These are phyloP conservation scores for Phytopythium vexans DNA, from an alignment of 352 stramenopile species.

Conservation along the genomic window DNA sequence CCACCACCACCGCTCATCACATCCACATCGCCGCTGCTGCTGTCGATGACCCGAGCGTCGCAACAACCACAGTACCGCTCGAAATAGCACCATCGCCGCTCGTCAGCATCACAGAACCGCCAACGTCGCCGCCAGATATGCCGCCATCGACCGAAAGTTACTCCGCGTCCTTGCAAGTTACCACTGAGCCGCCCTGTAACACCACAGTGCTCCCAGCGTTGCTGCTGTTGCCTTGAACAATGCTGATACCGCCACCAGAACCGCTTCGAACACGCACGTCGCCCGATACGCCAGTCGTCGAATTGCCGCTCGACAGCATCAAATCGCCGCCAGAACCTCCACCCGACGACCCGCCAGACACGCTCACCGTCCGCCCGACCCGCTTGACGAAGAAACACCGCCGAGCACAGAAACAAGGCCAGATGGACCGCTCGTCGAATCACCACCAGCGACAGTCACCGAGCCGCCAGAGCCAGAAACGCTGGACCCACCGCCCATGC, in stretches of 20 bases:
- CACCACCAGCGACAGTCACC: too few species aligned
- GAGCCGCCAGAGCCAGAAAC: too few species aligned
- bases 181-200: constrained; percentile 1
- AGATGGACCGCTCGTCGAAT: too few species aligned
- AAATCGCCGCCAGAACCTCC: constrained; percentile 20
- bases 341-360: constrained; percentile 20
- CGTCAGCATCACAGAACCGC: constrained; percentile 12
- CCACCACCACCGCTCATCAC: too few species aligned
- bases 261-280: too few species aligned
- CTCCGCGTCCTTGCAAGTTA: constrained; percentile 3
- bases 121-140: too few species aligned
- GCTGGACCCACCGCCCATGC: too few species aligned
- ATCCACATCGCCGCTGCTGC: too few species aligned
- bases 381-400: constrained; percentile 15
- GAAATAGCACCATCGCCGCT: constrained; percentile 13
- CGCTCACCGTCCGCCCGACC: constrained; percentile 7
- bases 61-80: constrained; percentile 16
- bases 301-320: constrained; percentile 15
- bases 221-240: too few species aligned
- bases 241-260: too few species aligned
- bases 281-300: constrained; percentile 11
- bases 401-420: too few species aligned
- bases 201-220: constrained; percentile 4
- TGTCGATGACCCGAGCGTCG: too few species aligned
- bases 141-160: constrained; percentile 4